Conservation (phyloP, 495 filamentous ascomycete species). For the Penicillium dipodomyicola region DNA sequence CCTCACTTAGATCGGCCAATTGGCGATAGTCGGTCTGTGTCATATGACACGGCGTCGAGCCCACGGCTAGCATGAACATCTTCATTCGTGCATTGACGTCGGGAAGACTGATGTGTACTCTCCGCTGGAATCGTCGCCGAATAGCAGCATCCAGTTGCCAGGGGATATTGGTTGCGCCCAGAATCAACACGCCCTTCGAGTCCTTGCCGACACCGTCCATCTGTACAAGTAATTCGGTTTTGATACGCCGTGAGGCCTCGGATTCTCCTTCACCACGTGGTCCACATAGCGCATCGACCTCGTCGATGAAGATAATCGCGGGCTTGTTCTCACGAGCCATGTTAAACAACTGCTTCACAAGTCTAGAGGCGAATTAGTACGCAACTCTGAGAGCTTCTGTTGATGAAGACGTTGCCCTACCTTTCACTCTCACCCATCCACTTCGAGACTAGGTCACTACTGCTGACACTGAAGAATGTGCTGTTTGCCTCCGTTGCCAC, state of each 20-base stretch:
- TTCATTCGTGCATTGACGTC: conserved; percentile 85
- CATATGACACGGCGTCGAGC: conserved; percentile 84
- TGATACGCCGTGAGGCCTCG: conserved; percentile 94
- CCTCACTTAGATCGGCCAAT: conserved; percentile 78
- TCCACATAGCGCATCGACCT: conserved; percentile 95
- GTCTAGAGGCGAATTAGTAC: conserved; percentile 44
- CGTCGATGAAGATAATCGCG: conserved; percentile 98
- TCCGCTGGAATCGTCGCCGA: conserved; percentile 88
- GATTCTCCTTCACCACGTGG: conserved; percentile 96
- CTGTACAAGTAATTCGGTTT: conserved; percentile 96
- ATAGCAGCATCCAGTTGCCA: conserved; percentile 99
- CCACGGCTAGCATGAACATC: conserved; percentile 96
- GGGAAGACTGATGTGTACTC: conserved; percentile 92
- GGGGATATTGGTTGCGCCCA: conserved; percentile 97
- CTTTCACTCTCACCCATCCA: conserved; percentile 99
- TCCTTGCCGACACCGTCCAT: conserved; percentile 99
- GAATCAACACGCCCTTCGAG: conserved; percentile 86
- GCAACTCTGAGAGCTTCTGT: not conserved
- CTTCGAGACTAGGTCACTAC: conserved; percentile 93
- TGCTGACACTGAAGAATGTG: conserved; percentile 99
- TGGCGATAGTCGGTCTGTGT: conserved; percentile 72
- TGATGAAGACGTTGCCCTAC: conserved; percentile 40
- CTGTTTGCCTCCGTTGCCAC: conserved; percentile 98
- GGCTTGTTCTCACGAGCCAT: conserved; percentile 99
- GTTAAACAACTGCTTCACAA: conserved; percentile 95